phyloP scores from a whole-genome alignment of 2,329 filamentous ascomycete genomes.

The Epichloe amarillans region DNA sequence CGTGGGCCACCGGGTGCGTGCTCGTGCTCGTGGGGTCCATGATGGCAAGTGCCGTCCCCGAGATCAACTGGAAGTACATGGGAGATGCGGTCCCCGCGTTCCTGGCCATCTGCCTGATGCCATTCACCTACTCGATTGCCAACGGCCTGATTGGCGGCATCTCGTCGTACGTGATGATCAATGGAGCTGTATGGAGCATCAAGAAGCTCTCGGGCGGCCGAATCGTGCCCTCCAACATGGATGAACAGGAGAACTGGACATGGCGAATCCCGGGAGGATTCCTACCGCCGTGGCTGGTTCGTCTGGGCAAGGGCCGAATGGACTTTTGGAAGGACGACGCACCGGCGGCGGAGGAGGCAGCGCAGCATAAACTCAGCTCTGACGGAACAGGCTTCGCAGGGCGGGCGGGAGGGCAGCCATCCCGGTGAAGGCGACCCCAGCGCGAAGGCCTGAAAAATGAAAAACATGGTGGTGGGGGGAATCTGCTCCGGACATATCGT shows the following conservation, averaged over 20 bases:
- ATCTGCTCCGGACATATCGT: too few species aligned
- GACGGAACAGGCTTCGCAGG: slow-evolving; percentile 9
- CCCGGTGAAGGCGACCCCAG: neutral
- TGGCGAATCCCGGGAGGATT: slow-evolving; percentile 64
- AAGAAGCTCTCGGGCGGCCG: slow-evolving; percentile 53
- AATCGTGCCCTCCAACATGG: slow-evolving; percentile 61
- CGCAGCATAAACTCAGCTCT: slow-evolving; percentile 8
- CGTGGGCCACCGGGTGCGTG: slow-evolving; percentile 84
- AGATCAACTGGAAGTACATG: slow-evolving; percentile 83
- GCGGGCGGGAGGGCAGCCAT: neutral
- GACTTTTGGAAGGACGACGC: slow-evolving; percentile 50
- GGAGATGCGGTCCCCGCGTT: slow-evolving; percentile 78
- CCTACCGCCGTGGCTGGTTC: slow-evolving; percentile 58
- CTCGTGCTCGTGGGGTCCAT: slow-evolving; percentile 76
- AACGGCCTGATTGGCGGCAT: slow-evolving; percentile 77
- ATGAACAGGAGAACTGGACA: slow-evolving; percentile 68
- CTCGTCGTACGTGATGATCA: slow-evolving; percentile 62
- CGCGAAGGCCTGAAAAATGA: neutral
- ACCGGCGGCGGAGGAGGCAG: slow-evolving; percentile 6
- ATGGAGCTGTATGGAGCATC: slow-evolving; percentile 55
- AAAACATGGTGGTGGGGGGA: too few species aligned
- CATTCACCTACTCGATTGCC: slow-evolving; percentile 80
- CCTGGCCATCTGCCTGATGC: slow-evolving; percentile 73
- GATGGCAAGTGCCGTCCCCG: slow-evolving; percentile 65
- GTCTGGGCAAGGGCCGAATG: slow-evolving; percentile 52